phyloP scores from a whole-genome alignment of 306 rosid genomes.

The Inga leiocalycina region DNA sequence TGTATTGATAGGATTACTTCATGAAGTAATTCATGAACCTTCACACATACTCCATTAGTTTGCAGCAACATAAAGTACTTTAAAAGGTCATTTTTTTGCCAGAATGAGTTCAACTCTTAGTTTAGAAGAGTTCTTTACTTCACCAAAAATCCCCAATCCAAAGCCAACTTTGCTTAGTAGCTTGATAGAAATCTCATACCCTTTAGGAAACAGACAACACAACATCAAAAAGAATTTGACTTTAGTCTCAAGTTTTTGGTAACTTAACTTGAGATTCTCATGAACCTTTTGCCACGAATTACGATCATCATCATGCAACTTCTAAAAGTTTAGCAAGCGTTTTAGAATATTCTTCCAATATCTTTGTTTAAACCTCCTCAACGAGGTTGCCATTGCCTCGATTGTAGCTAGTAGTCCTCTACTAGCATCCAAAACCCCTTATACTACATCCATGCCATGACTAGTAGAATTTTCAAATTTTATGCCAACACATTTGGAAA shows the following conservation, averaged over 20 bases:
- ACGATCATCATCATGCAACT: not conserved
- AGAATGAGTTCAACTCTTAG: no score
- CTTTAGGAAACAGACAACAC: no score
- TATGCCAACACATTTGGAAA: not conserved
- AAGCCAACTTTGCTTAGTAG: no score
- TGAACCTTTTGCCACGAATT: not conserved
- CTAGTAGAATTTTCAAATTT: no score
- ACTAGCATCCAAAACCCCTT: not conserved
- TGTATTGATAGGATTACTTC: not conserved
- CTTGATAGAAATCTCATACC: no score
- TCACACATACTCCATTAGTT: no score
- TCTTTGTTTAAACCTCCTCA: not conserved
- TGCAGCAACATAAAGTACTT: no score
- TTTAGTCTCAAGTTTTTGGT: not conserved
- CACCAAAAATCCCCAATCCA: no score
- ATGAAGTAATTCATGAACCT: no score
- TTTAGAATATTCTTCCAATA: not conserved
- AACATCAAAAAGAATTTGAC: no score
- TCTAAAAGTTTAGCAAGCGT: not conserved
- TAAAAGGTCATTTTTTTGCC: no score
- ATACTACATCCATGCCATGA: not conserved
- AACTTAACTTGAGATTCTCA: constrained; percentile 19
- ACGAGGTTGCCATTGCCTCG: not conserved
- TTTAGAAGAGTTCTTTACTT: no score
- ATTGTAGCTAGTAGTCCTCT: not conserved